A percentile compares a stretch with the other conserved stretches of the same genome.
Evolutionary conservation across 2,329 filamentous ascomycete genomes (phyloP).

Genomic region (Penicillium sp.): DNA sequence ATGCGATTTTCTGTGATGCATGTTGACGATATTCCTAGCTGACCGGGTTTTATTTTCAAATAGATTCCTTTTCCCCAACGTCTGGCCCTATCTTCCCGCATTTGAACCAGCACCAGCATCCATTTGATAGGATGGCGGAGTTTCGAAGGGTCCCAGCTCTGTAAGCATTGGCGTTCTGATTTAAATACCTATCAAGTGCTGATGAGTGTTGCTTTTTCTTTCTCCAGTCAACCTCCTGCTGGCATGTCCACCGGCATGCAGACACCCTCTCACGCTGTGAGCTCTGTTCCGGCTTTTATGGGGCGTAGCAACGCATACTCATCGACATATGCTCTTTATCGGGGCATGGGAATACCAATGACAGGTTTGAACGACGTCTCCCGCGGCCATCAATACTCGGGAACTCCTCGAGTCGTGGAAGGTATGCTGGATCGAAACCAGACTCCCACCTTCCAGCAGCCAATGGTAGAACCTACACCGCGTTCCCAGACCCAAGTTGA

Average conservation of each 20-base stretch:
- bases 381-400: slow-evolving; percentile 34
- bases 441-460: slow-evolving; percentile 32
- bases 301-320: slow-evolving; percentile 42
- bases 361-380: slow-evolving; percentile 33
- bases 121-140: slow-evolving; percentile 41
- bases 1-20: slow-evolving; percentile 39
- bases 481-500: slow-evolving; percentile 25
- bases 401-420: slow-evolving; percentile 34
- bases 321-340: slow-evolving; percentile 33
- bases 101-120: slow-evolving; percentile 27
- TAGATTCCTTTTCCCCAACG: slow-evolving; percentile 36
- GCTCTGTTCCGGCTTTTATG: slow-evolving; percentile 30
- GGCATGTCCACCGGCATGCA: slow-evolving; percentile 45
- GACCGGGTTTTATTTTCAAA: slow-evolving; percentile 21
- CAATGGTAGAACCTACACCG: slow-evolving; percentile 26
- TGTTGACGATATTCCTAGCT: background rate
- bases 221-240: slow-evolving; percentile 46
- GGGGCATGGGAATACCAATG: slow-evolving; percentile 32
- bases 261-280: slow-evolving; percentile 28
- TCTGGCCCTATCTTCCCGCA: slow-evolving; percentile 36
- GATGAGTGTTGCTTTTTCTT: slow-evolving; percentile 10
- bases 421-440: slow-evolving; percentile 31
- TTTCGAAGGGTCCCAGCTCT: slow-evolving; percentile 40
- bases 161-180: slow-evolving; percentile 30
- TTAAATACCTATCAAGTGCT: slow-evolving; percentile 7